phyloP scores from a whole-genome alignment of 805 yeast species.

The Ogataea zsoltii region DNA sequence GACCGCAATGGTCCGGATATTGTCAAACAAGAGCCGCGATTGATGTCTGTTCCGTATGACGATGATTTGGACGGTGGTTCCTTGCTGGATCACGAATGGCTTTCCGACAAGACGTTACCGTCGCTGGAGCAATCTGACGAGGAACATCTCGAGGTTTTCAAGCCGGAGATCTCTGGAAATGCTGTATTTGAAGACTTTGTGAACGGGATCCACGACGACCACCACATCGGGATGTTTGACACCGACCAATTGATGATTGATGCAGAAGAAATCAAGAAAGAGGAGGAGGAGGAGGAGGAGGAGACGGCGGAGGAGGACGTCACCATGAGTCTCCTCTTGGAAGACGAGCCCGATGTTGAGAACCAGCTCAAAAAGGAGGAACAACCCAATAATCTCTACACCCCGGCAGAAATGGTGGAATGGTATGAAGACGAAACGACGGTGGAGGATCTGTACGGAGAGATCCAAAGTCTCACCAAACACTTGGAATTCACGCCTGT shows the following conservation, averaged over 20 bases:
- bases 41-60: not conserved
- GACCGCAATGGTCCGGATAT: too few relatives aligned
- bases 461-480: conserved; percentile 3
- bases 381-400: not conserved
- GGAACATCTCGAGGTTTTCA: conserved; percentile 2
- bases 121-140: conserved; percentile 5
- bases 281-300: not conserved
- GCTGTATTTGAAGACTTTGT: not conserved
- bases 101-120: conserved; percentile 1
- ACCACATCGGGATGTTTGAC: not conserved
- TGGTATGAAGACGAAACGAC: conserved; percentile 1
- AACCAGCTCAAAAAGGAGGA: not conserved
- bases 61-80: not conserved
- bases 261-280: not conserved
- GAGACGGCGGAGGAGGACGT: too few relatives aligned
- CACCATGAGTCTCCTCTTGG: not conserved
- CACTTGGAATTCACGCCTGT: not conserved
- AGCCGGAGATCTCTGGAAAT: not conserved
- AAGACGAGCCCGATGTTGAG: not conserved
- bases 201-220: not conserved
- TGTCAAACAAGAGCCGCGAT: not conserved
- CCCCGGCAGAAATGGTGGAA: not conserved
- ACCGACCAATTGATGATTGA: conserved; percentile 2
- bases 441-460: not conserved
- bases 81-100: not conserved